These are phyloP conservation scores for Mollisiaceae sp. DNA, from an alignment of 2,329 filamentous ascomycete species.

Conservation along the genomic window DNA sequence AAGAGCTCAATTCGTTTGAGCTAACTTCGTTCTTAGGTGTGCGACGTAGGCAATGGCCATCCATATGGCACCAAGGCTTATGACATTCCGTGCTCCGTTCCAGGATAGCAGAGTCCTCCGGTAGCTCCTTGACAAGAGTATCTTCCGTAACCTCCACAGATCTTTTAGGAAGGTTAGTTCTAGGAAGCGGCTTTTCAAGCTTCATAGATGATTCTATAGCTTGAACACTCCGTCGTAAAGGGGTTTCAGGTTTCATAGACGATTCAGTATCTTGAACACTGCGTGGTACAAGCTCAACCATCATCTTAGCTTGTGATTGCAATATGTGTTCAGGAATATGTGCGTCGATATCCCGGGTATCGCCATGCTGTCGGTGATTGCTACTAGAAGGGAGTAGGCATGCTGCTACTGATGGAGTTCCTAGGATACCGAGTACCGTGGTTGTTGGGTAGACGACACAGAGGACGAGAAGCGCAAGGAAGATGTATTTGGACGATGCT, in stretches of 20 bases:
- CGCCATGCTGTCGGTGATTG: neutral
- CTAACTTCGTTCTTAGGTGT: too few species aligned
- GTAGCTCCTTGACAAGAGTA: too few species aligned
- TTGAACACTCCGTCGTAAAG: neutral
- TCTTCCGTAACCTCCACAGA: too few species aligned
- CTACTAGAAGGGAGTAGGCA: neutral
- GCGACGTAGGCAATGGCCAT: too few species aligned
- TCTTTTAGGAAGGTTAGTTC: too few species aligned
- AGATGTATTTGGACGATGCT: neutral
- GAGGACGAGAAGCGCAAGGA: slow-evolving; percentile 2
- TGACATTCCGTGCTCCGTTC: too few species aligned
- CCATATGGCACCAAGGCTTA: too few species aligned
- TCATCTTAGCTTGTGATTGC: neutral
- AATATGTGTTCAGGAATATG: neutral
- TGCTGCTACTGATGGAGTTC: neutral
- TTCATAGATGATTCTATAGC: neutral
- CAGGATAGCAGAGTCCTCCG: too few species aligned
- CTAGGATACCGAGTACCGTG: neutral
- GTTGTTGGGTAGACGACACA: neutral
- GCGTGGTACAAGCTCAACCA: neutral
- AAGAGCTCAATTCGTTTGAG: too few species aligned
- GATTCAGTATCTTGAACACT: neutral
- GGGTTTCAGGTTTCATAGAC: neutral
- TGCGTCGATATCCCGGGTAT: neutral
- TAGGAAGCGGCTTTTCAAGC: too few species aligned